Percentiles rank a stretch among this genome's conserved stretches.
phyloP scores from a whole-genome alignment of 2,329 filamentous ascomycete species.

The Thyridium curvatum region DNA sequence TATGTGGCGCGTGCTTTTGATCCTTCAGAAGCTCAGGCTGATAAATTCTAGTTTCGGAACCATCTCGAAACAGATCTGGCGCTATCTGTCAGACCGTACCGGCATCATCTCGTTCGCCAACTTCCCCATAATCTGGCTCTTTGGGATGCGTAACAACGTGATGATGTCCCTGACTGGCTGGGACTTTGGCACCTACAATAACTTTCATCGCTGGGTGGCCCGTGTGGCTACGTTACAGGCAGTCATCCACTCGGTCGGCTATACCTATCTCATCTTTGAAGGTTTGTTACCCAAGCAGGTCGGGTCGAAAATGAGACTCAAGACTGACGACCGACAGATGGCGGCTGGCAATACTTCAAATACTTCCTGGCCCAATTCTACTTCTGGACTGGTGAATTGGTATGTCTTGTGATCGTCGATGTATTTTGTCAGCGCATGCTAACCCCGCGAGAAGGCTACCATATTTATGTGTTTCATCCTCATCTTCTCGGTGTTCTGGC shows the following conservation, averaged over 20 bases:
- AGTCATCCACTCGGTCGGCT: slow-evolving; percentile 55
- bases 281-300: neutral
- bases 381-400: slow-evolving; percentile 43
- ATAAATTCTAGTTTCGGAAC: slow-evolving; percentile 23
- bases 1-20: slow-evolving; percentile 15
- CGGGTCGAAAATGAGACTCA: slow-evolving; percentile 2
- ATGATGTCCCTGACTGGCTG: slow-evolving; percentile 63
- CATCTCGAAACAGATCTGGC: slow-evolving; percentile 28
- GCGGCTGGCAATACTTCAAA: slow-evolving; percentile 26
- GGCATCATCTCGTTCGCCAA: slow-evolving; percentile 59
- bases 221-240: slow-evolving; percentile 56
- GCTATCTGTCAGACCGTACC: slow-evolving; percentile 57
- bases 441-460: slow-evolving; percentile 19
- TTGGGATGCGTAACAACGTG: slow-evolving; percentile 60
- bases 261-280: slow-evolving; percentile 24
- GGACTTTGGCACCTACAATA: slow-evolving; percentile 60
- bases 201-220: slow-evolving; percentile 62
- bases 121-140: slow-evolving; percentile 59
- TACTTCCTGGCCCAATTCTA: slow-evolving; percentile 35
- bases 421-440: too few species aligned
- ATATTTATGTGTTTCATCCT: slow-evolving; percentile 38
- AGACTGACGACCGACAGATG: slow-evolving; percentile 18
- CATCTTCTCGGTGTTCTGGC: slow-evolving; percentile 41
- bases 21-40: neutral
- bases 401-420: slow-evolving; percentile 20